Evolutionary conservation across 345 rosid species (phyloP).

Genomic region (Kernera saxatilis): DNA sequence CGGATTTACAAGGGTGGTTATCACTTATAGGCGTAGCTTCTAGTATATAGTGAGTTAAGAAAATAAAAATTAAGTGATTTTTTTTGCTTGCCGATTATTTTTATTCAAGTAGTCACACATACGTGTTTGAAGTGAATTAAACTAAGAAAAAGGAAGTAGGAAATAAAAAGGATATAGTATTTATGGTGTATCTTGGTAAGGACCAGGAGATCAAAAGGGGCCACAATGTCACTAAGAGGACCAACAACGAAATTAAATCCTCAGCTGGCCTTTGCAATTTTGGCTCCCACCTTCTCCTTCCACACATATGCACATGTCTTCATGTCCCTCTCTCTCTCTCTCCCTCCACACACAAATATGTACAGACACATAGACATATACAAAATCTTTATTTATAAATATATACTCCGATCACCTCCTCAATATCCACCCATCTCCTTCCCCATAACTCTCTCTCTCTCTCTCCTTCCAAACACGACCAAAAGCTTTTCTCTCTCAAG

Average conservation of each 20-base stretch:
- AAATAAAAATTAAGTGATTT: background rate
- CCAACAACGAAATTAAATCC: conserved; percentile 36
- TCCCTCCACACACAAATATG: conserved; percentile 1
- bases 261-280: conserved; percentile 34
- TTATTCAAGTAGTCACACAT: conserved; percentile 7
- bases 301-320: conserved; percentile 42
- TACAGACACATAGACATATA: conserved; percentile 32
- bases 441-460: conserved; percentile 11
- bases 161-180: background rate
- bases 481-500: conserved; percentile 8
- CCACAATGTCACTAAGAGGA: conserved; percentile 51
- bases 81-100: background rate
- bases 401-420: conserved; percentile 31
- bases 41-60: background rate
- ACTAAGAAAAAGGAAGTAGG: background rate
- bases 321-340: conserved; percentile 12
- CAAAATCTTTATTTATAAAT: conserved; percentile 22
- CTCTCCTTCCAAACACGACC: conserved; percentile 6
- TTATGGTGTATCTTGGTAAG: conserved; percentile 29
- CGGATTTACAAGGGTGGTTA: background rate
- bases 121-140: conserved; percentile 7
- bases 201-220: conserved; percentile 39
- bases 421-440: conserved; percentile 25
- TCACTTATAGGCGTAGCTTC: background rate
- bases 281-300: conserved; percentile 54